Conservation (phyloP, 352 stramenopile genomes). For the Blastocystis sp. region DNA sequence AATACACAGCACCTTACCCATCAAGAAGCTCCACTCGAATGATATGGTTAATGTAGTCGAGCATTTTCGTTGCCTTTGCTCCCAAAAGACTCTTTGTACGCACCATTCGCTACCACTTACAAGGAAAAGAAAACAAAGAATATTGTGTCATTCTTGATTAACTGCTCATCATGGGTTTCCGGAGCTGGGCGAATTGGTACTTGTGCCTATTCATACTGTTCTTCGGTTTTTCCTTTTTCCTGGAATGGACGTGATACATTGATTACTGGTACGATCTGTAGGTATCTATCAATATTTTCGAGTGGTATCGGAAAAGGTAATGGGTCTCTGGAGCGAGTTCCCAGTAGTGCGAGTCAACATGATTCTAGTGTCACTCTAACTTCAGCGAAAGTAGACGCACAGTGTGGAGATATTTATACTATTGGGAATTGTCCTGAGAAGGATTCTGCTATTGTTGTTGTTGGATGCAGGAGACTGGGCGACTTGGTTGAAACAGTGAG, state of each 20-base stretch:
- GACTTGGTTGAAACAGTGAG: not conserved
- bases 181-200: not conserved
- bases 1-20: not conserved
- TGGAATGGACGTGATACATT: not conserved
- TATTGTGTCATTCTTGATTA: not conserved
- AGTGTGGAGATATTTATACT: too few relatives aligned
- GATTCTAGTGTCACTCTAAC: too few relatives aligned
- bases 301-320: too few relatives aligned
- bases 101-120: not conserved
- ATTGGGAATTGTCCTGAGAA: too few relatives aligned
- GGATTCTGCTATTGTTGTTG: constrained; percentile 1
- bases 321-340: too few relatives aligned
- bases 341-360: too few relatives aligned
- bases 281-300: too few relatives aligned
- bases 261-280: too few relatives aligned
- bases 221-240: not conserved
- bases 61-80: constrained; percentile 55
- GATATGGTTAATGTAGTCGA: constrained; percentile 60
- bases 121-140: not conserved
- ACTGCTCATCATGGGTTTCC: not conserved
- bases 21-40: constrained; percentile 46
- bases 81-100: constrained; percentile 46
- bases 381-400: too few relatives aligned
- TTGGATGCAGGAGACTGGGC: not conserved
- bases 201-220: not conserved